A percentile compares a stretch with the other conserved stretches of the same genome.
These are phyloP conservation scores for Fomitopsis serialis DNA, from an alignment of 768 basidiomycete species.

Conservation along the genomic window DNA sequence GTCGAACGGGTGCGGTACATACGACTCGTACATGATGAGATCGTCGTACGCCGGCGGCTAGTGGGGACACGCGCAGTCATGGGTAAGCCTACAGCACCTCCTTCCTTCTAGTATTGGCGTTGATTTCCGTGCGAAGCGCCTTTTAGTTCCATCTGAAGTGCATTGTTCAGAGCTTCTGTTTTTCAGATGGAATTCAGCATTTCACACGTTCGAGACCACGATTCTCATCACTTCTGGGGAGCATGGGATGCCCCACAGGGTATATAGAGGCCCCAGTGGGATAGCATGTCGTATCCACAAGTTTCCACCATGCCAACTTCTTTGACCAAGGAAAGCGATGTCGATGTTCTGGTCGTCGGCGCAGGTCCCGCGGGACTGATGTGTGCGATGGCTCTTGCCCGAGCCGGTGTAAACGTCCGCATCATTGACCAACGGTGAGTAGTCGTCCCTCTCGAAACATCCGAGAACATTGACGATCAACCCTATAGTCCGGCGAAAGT, in stretches of 20 bases:
- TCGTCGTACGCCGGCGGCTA: no score
- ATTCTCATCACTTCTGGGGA: background rate
- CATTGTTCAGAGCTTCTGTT: background rate
- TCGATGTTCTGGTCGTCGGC: conserved; percentile 59
- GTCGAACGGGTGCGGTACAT: no score
- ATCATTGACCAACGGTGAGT: conserved; percentile 57
- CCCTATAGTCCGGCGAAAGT: conserved; percentile 31
- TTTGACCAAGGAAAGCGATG: conserved; percentile 28
- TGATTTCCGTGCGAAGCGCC: background rate
- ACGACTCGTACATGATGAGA: no score
- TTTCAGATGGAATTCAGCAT: background rate
- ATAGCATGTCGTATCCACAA: background rate
- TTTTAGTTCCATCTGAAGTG: background rate
- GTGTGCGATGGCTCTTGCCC: conserved; percentile 59
- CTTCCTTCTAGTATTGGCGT: no score
- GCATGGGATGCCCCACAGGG: background rate
- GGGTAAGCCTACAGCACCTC: no score
- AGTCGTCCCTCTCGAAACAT: background rate
- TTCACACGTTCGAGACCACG: background rate
- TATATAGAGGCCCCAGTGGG: background rate
- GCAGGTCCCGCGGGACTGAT: conserved; percentile 63
- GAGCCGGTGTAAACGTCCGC: conserved; percentile 50
- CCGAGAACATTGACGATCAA: background rate
- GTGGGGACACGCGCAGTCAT: no score
- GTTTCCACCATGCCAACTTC: background rate